Evolutionary conservation across 805 yeast species (phyloP).

Genomic region (Geotrichum ghanense): DNA sequence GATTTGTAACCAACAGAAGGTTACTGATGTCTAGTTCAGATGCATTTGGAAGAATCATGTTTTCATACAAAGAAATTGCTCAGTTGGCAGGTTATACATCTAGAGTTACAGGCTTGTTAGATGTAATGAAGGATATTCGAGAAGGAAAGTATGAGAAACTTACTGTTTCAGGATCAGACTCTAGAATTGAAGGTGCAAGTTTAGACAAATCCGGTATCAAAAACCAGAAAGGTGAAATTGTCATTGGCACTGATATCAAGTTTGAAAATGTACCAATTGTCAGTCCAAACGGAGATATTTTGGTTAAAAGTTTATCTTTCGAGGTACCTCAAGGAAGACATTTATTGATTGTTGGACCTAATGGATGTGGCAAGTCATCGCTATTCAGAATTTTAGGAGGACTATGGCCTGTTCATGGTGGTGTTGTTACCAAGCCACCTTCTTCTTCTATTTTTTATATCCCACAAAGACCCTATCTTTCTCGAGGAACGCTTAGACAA

Average conservation of each 20-base stretch:
- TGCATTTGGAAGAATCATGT: constrained; percentile 77
- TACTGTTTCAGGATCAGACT: constrained; percentile 11
- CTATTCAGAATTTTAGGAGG: constrained; percentile 86
- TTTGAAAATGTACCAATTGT: constrained; percentile 70
- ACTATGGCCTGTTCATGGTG: constrained; percentile 70
- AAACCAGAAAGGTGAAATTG: constrained; percentile 20
- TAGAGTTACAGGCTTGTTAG: constrained; percentile 60
- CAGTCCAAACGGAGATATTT: constrained; percentile 72
- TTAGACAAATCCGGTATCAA: constrained; percentile 1
- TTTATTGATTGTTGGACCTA: constrained; percentile 84
- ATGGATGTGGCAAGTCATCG: constrained; percentile 93
- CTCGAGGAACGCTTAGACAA: constrained; percentile 70
- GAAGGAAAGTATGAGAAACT: constrained; percentile 24
- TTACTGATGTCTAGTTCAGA: constrained; percentile 74
- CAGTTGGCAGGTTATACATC: constrained; percentile 75
- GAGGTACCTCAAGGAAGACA: constrained; percentile 73
- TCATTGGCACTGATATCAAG: constrained; percentile 45
- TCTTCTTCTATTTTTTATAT: constrained; percentile 66
- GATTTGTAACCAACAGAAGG: constrained; percentile 80
- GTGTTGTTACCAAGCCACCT: constrained; percentile 50
- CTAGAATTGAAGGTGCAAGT: neutral
- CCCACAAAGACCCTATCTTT: constrained; percentile 86
- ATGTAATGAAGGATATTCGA: constrained; percentile 43
- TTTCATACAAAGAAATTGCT: constrained; percentile 72
- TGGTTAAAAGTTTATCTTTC: constrained; percentile 57